Base-by-base conservation (phyloP, 1,284 basidiomycete genomes). In the Schizopora paradoxa region DNA sequence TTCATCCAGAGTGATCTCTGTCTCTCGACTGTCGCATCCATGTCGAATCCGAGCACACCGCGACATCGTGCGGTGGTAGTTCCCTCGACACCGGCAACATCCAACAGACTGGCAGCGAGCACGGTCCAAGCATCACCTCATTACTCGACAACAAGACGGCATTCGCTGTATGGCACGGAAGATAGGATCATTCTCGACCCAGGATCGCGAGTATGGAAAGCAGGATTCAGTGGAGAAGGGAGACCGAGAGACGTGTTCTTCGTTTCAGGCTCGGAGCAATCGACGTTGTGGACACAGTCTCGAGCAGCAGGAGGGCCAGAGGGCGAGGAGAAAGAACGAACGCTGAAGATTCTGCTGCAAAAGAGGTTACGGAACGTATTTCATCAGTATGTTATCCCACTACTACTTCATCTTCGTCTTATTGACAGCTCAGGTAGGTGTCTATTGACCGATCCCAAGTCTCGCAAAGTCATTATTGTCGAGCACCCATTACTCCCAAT, bases 401-500 rank as follows among this genome's bases (percentile, higher is more conserved):
- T 31, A n/a, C n/a, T n/a, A n/a, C n/a, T 28, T 32, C 31, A n/a
- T n/a, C n/a, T n/a, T n/a, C n/a, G n/a, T n/a, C n/a, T n/a, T n/a
- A n/a, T n/a, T n/a, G n/a, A n/a, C 40, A 34, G 22, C 32, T 48
- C 16, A 32, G 47, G 48, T 58, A 94, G 92, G 58, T 86, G 91
- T 47, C 74, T 99, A 36, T 74, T 97, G 63, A 87, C 89, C 51
- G 96, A 98, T 61, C 87, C 94, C 0, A 95, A 92, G 63, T 83
- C 90, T 27, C 79, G 95, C 40, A 96, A 95, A 63, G 85, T 99
- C 47, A 88, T 98, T 41, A 60, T 99, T 21, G 72, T 95, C 5
- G 94, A 98, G 64, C 87, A 91, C 60, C 89, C 95, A 0, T 68
- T 96, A 39, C 69, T 96, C 8, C 90, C 94, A 0, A 66, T 88